A percentile compares a stretch with the other conserved stretches of the same genome.
phyloP scores from a whole-genome alignment of 305 asterid genomes.

The Fraxinus latifolia region DNA sequence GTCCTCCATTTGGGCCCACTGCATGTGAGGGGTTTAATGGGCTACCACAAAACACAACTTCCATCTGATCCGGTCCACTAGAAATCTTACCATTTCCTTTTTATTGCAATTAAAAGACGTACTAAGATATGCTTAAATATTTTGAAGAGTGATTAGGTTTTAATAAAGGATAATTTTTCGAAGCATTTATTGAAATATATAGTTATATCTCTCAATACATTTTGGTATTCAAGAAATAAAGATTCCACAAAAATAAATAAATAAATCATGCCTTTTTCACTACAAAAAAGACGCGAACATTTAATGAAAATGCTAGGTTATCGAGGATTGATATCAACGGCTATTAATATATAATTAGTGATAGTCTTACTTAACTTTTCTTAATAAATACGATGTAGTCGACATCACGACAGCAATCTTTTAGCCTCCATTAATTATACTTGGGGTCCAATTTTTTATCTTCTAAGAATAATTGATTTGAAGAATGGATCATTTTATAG shows the following conservation, averaged over 20 bases:
- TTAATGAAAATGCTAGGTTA: not conserved
- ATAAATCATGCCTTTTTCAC: too few species aligned
- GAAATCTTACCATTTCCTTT: not conserved
- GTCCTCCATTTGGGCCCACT: conserved; percentile 30
- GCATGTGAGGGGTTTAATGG: conserved; percentile 34
- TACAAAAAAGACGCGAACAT: not conserved
- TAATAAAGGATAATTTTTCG: too few species aligned
- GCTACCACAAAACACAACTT: conserved; percentile 20
- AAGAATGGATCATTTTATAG: conserved; percentile 8
- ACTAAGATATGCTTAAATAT: too few species aligned
- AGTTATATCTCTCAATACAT: too few species aligned
- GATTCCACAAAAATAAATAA: not conserved
- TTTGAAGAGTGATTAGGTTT: too few species aligned
- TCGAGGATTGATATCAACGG: not conserved
- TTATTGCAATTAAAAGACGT: not conserved
- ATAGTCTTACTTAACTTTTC: not conserved
- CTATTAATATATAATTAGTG: not conserved
- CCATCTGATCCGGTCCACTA: not conserved
- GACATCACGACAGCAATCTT: not conserved
- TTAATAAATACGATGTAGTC: not conserved
- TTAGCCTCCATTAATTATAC: not conserved
- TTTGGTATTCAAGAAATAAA: not conserved
- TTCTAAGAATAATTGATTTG: not conserved
- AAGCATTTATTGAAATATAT: too few species aligned
- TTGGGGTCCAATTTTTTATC: conserved; percentile 11